A percentile compares a stretch with the other conserved stretches of the same genome.
These are phyloP conservation scores for Suillus subalutaceus DNA, from an alignment of 768 basidiomycete species.

Conservation along the genomic window DNA sequence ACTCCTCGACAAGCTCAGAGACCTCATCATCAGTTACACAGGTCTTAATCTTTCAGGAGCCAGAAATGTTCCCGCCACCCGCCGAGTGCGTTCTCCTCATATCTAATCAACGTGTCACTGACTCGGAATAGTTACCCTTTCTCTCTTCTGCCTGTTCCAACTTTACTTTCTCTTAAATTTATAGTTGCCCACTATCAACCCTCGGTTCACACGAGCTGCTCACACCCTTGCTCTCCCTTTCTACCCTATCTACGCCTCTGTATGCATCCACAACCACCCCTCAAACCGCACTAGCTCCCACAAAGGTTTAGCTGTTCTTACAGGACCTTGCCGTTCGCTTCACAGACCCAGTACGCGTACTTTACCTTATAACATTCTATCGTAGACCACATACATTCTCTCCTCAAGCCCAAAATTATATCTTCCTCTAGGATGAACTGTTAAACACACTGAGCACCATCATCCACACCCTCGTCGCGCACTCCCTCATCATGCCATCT, in stretches of 20 bases:
- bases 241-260: constrained; percentile 69
- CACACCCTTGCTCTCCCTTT: constrained; percentile 76
- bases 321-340: constrained; percentile 84
- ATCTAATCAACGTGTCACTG: background rate
- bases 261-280: constrained; percentile 48
- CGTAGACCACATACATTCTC: background rate
- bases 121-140: background rate
- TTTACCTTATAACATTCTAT: background rate
- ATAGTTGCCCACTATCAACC: constrained; percentile 3
- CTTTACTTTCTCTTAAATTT: background rate
- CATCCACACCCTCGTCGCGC: constrained; percentile 61
- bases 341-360: constrained; percentile 35
- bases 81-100: constrained; percentile 51
- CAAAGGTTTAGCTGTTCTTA: constrained; percentile 79
- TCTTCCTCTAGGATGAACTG: constrained; percentile 59
- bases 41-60: constrained; percentile 89
- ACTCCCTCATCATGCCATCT: constrained; percentile 61
- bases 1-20: constrained; percentile 74
- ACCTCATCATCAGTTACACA: constrained; percentile 84
- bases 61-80: constrained; percentile 94
- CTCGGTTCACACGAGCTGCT: constrained; percentile 83
- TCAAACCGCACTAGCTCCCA: constrained; percentile 55
- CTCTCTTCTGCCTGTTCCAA: background rate
- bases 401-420: background rate
- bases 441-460: constrained; percentile 80